Percentiles rank a stretch among this genome's conserved stretches.
These are phyloP conservation scores for Heliosperma pusillum DNA, from an alignment of 148 eudicot species.

Conservation along the genomic window DNA sequence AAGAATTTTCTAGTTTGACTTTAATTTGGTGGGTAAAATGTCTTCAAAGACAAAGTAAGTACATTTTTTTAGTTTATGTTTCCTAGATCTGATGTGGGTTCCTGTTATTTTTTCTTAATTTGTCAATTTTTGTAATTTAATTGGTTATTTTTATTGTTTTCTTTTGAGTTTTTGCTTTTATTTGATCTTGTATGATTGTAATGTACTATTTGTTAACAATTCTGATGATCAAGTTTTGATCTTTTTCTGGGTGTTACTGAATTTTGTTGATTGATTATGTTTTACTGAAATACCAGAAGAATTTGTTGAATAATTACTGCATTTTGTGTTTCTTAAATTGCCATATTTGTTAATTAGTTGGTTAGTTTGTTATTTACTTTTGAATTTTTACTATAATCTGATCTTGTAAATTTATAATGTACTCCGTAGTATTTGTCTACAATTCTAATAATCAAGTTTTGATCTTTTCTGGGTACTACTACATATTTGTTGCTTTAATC, in stretches of 20 bases:
- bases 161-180: background rate
- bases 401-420: background rate
- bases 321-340: background rate
- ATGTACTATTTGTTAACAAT: background rate
- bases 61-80: background rate
- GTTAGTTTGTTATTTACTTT: constrained; percentile 2
- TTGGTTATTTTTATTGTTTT: constrained; percentile 8
- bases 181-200: background rate
- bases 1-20: background rate
- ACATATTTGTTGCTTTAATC: background rate
- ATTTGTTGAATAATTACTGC: background rate
- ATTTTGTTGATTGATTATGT: background rate
- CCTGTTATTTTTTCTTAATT: background rate
- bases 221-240: background rate
- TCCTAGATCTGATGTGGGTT: constrained; percentile 43
- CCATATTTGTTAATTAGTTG: background rate
- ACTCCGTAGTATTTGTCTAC: background rate
- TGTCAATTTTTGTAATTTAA: background rate
- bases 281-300: background rate
- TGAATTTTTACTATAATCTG: background rate
- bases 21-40: constrained; percentile 35
- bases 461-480: background rate
- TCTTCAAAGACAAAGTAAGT: constrained; percentile 82
- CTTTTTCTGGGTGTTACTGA: background rate
- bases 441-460: background rate